Base-by-base conservation (phyloP, 805 yeast genomes). In the Grigorovia yakushimaensis region DNA sequence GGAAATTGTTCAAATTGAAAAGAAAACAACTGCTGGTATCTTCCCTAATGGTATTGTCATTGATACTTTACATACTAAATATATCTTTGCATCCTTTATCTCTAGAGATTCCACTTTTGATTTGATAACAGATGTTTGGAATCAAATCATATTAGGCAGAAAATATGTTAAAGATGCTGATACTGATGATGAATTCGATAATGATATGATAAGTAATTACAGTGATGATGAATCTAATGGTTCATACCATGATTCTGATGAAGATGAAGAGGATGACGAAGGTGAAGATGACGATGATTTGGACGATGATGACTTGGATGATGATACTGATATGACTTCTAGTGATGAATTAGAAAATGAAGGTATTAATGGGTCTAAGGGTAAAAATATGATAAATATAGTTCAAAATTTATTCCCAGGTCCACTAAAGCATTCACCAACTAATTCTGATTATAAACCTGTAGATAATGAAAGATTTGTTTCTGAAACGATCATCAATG, bases 11-110 rank as follows among this genome's bases (percentile, higher is more conserved):
- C 79, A 77, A 51, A 73, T 83, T 23, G 84, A 79, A 52, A 82
- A 82, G 61, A 78, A 74, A 58, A 73, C 78, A 18, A 83, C 88
- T 0, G 84, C 82, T 0, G 81, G 81, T 0, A 68, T 83, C 17
- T 80, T 83, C 49, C 88, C 88, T 4, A 83, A 82, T 57, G 87
- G 85, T 1, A 74, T 83, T 51, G 74, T 76, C 36, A 73, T 83
- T 23, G 73, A 77, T 48, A 82, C 88, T 0, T 66, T 81, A 46
- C 86, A 82, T 56, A 78, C 77, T 22, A 77, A 75, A 53, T 79
- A 78, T 58, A 72, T 74, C 0, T 83, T 83, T 69, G 87, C 88
- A 0, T 75, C 84, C 0, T 78, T 83, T 51, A 69, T 82, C 21
- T 70, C 81, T 2, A 71, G 91, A 56, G 91, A 83, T 61, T 46